These are phyloP conservation scores for Eutypa lata DNA, from an alignment of 2,329 filamentous ascomycete genomes.

Conservation along the genomic window DNA sequence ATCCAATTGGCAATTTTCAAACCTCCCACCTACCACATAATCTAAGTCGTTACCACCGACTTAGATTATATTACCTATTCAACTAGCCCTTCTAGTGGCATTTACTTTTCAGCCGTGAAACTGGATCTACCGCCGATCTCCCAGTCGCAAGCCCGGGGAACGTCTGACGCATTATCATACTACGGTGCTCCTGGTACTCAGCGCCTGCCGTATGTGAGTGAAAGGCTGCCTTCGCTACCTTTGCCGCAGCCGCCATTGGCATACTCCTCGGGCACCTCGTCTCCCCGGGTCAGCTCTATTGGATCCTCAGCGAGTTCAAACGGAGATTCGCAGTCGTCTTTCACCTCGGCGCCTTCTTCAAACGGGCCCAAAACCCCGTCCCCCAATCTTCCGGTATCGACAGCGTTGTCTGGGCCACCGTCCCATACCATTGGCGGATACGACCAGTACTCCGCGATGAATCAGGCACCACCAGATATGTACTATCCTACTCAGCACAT, in stretches of 20 bases:
- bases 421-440: slow-evolving; percentile 37
- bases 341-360: slow-evolving; percentile 53
- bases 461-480: slow-evolving; percentile 77
- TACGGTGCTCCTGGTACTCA: slow-evolving; percentile 66
- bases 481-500: slow-evolving; percentile 78
- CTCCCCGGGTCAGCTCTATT: slow-evolving; percentile 74
- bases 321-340: slow-evolving; percentile 52
- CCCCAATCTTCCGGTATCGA: slow-evolving; percentile 57
- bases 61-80: slow-evolving; percentile 11
- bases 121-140: slow-evolving; percentile 90
- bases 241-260: slow-evolving; percentile 67
- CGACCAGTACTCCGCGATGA: slow-evolving; percentile 64
- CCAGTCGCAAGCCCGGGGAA: slow-evolving; percentile 77
- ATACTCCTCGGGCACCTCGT: slow-evolving; percentile 68
- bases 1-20: slow-evolving; percentile 6
- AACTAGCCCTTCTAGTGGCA: slow-evolving; percentile 20
- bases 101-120: slow-evolving; percentile 67
- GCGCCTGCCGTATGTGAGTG: slow-evolving; percentile 65
- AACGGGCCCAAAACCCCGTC: slow-evolving; percentile 76
- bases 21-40: slow-evolving; percentile 7
- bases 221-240: slow-evolving; percentile 70
- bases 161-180: slow-evolving; percentile 63
- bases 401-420: slow-evolving; percentile 37
- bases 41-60: slow-evolving; percentile 13
- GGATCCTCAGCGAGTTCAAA: slow-evolving; percentile 55